These are phyloP conservation scores for Fusarium mundagurra DNA, from an alignment of 2,329 filamentous ascomycete genomes.

Conservation along the genomic window DNA sequence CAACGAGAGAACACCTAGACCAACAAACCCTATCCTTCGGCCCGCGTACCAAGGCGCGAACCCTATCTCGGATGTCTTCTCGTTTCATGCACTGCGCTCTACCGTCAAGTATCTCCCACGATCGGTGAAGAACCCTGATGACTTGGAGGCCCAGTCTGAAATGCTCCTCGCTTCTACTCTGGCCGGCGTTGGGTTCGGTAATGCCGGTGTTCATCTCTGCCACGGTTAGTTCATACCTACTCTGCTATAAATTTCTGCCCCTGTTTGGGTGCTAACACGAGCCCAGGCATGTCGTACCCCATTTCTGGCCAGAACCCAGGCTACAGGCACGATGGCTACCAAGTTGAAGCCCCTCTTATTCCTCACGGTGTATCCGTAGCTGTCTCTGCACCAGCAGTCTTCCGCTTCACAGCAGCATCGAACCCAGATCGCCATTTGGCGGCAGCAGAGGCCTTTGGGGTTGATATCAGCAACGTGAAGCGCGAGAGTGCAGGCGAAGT, in stretches of 20 bases:
- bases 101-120: constrained; percentile 94
- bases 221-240: constrained; percentile 57
- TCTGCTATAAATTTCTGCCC: not conserved
- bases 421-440: constrained; percentile 92
- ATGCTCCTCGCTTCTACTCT: constrained; percentile 96
- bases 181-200: constrained; percentile 95
- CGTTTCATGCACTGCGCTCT: constrained; percentile 80
- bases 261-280: constrained; percentile 13
- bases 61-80: constrained; percentile 97
- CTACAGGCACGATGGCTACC: constrained; percentile 90
- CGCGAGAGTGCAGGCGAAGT: constrained; percentile 90
- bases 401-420: constrained; percentile 89
- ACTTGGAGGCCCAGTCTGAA: constrained; percentile 90
- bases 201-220: constrained; percentile 89
- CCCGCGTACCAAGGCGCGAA: constrained; percentile 98
- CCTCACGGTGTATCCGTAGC: constrained; percentile 96
- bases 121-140: constrained; percentile 86
- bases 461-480: constrained; percentile 89
- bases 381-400: constrained; percentile 91
- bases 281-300: constrained; percentile 89
- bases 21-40: constrained; percentile 86
- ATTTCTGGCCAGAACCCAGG: constrained; percentile 93
- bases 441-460: constrained; percentile 89
- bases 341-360: constrained; percentile 80
- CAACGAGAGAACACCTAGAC: constrained; percentile 83